Evolutionary conservation across 305 asterid species (phyloP), one percentile per base, ranked within the genome.

Genomic region (Fraxinus sp.): DNA sequence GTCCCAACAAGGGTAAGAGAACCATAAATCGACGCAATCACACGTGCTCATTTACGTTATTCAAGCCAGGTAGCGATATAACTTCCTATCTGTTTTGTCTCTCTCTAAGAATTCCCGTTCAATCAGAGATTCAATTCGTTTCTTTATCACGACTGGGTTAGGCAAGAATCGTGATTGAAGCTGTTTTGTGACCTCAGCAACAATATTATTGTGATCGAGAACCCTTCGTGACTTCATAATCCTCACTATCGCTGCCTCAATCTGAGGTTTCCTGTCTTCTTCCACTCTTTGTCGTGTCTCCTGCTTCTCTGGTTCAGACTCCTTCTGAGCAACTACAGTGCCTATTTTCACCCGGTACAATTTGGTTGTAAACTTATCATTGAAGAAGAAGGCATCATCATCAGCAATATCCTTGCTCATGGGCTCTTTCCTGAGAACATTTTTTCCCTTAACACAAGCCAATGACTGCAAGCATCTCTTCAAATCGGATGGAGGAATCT

Each of bases 401-500:
- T 86, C 88, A 32, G 75, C 86, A 71, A 86, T 81, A 32, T 86
- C 86, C 28, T 81, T 83, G 80, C 88, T 81, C 86, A 83, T 86
- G 16, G 88, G 88, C 75, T 80, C 88, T 78, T 86, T 86, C 41
- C 85, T 79, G 24, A 86, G 33, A 62, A 86, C 85, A 77, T 83
- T 83, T 81, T 86, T 86, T 55, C 88, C 88, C 85, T 85, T 85
- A 10, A 85, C 88, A 62, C 88, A 83, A 11, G 88, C 88, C 22
- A 86, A 80, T 5, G 88, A 86, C 75, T 86, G 88, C 83, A 86
- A 77, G 76, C 84, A 83, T 75, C 88, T 86, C 83, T 83, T 86
- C 72, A 86, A 80, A 32, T 86, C 88, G 16, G 82, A 72, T 8
- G 80, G 74, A 18, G 82, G 82, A 71, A 86, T 86, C 78, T 81